Evolutionary conservation across 1,284 basidiomycete genomes (phyloP), one percentile per base, ranked within the genome.

Genomic region (Naganishia sp.): DNA sequence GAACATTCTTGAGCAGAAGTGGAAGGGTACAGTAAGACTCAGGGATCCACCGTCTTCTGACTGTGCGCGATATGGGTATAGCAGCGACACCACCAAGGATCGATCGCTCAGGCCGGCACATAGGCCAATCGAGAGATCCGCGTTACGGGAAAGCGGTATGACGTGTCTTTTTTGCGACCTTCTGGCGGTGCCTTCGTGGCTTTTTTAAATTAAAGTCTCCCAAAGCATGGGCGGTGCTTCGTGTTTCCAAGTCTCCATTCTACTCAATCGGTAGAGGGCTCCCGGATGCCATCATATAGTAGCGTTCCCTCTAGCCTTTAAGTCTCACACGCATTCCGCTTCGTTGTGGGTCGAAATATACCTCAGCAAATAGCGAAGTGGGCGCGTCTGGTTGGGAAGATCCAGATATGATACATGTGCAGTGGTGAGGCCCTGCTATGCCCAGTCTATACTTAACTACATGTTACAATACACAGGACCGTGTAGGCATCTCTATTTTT

Each of bases 1-100:
- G 73, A 93, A 85, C 90, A 93, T 93, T 73, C 5, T 72, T 71
- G 55, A 42, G 21, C 21, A 15, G 16, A 18, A 46, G 45, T 46
- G 45, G 45, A 6, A 13, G 45, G 15, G 45, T 23, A 46, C 2
- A 46, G 25, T 28, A 28, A 53, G 48, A n/a, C 11, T 21, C 48
- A n/a, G 2, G n/a, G 48, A 21, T 7, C 28, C 28, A 13, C 36
- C 36, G 36, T 39, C 36, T 39, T 39, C 36, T 39, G 6, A 3
- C 45, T 46, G 45, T 49, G n/a, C 15, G 15, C 23, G 18, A 21
- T 21, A 49, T 49, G 16, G 18, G 48, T 39, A 39, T 39, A 39
- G 36, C 36, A 39, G 36, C 36, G 7, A 39, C 36, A 39, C 10
- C 36, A 39, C 36, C 13, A 39, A 39, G 36, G 36, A 39, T 39